Evolutionary conservation across 495 filamentous ascomycete genomes (phyloP).

Genomic region (Astrothelium subdiscretum): DNA sequence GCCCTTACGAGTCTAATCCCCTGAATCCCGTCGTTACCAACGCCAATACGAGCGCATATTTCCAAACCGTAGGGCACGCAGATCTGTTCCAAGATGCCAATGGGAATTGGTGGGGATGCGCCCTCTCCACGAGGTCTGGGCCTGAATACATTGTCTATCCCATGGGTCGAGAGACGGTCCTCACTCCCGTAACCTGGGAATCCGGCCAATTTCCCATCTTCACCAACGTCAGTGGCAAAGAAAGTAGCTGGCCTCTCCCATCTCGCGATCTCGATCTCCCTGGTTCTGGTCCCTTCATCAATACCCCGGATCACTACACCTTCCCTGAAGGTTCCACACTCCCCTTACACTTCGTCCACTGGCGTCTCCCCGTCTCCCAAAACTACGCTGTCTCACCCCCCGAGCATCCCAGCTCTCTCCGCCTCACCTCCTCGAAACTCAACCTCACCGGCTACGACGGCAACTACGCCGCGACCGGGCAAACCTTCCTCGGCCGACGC

Average conservation of each 20-base stretch:
- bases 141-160: constrained; percentile 36
- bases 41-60: neutral
- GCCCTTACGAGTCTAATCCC: constrained; percentile 44
- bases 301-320: constrained; percentile 30
- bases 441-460: constrained; percentile 33
- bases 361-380: constrained; percentile 33
- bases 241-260: constrained; percentile 31
- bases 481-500: constrained; percentile 36
- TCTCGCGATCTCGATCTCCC: constrained; percentile 18
- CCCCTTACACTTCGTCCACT: constrained; percentile 37
- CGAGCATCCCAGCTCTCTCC: constrained; percentile 28
- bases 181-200: constrained; percentile 43
- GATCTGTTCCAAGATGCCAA: constrained; percentile 37
- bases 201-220: constrained; percentile 32
- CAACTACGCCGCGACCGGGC: constrained; percentile 22
- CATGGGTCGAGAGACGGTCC: constrained; percentile 49
- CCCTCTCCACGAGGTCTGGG: constrained; percentile 35
- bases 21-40: constrained; percentile 42
- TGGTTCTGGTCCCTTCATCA: constrained; percentile 30
- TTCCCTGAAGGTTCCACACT: constrained; percentile 28
- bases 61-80: constrained; percentile 40
- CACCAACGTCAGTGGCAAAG: constrained; percentile 33
- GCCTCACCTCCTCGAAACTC: constrained; percentile 31
- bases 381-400: constrained; percentile 33
- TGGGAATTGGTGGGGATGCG: constrained; percentile 44